Percentiles rank a stretch among this genome's conserved stretches.
phyloP scores from a whole-genome alignment of 768 basidiomycete genomes.

The Lactarius psammicola region DNA sequence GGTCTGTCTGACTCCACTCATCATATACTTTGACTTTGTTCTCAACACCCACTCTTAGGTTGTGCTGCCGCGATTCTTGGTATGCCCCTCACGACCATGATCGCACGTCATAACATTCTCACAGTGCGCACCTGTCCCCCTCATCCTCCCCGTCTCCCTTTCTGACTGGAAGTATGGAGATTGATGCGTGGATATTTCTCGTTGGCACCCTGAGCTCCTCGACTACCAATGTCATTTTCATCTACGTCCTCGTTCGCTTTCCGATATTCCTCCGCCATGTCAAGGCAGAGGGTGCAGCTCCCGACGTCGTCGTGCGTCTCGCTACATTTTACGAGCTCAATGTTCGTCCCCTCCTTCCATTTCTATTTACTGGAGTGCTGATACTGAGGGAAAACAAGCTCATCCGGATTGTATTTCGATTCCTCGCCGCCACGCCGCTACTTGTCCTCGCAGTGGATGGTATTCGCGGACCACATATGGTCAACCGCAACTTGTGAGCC shows the following conservation, averaged over 20 bases:
- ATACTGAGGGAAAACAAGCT: slow-evolving; percentile 41
- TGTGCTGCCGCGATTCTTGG: slow-evolving; percentile 64
- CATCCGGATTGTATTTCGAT: slow-evolving; percentile 71
- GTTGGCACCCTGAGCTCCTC: slow-evolving; percentile 66
- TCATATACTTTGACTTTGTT: slow-evolving; percentile 4
- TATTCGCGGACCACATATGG: slow-evolving; percentile 46
- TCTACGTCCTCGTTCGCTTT: slow-evolving; percentile 70
- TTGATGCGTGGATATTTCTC: slow-evolving; percentile 72
- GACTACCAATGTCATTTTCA: slow-evolving; percentile 63
- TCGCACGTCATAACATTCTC: slow-evolving; percentile 57
- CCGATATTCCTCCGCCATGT: slow-evolving; percentile 69
- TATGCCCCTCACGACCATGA: slow-evolving; percentile 66
- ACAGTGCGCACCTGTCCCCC: slow-evolving; percentile 41
- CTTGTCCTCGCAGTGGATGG: slow-evolving; percentile 67
- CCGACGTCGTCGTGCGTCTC: slow-evolving; percentile 70
- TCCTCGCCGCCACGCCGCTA: slow-evolving; percentile 68
- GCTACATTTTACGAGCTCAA: slow-evolving; percentile 77
- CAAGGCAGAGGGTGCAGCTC: slow-evolving; percentile 70
- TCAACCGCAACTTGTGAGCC: slow-evolving; percentile 59
- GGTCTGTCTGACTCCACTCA: slow-evolving; percentile 42
- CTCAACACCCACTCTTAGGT: slow-evolving; percentile 40
- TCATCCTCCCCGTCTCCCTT: neutral
- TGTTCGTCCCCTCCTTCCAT: slow-evolving; percentile 43
- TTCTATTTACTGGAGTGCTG: neutral
- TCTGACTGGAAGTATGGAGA: slow-evolving; percentile 41